These are phyloP conservation scores for Mycena haematopus DNA, from an alignment of 768 basidiomycete genomes.

Conservation along the genomic window DNA sequence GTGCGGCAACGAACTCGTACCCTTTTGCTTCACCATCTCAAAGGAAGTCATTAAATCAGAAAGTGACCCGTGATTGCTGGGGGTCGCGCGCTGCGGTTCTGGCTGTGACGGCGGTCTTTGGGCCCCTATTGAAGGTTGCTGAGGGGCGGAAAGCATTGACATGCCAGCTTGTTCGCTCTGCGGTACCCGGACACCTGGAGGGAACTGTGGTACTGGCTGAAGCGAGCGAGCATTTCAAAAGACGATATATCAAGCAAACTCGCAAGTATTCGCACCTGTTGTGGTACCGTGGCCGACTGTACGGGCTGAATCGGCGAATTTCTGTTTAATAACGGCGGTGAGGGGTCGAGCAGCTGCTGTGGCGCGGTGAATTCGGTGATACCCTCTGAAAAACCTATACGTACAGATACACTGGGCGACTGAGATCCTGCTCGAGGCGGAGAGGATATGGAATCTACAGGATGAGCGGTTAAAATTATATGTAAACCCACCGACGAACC, in stretches of 20 bases:
- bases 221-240: background rate
- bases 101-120: conserved; percentile 60
- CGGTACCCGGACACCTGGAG: conserved; percentile 70
- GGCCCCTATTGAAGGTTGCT: conserved; percentile 46
- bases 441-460: conserved; percentile 51
- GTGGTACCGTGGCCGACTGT: conserved; percentile 47
- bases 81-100: conserved; percentile 46
- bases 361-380: conserved; percentile 25
- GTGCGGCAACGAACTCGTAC: conserved; percentile 47
- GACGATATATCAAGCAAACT: conserved; percentile 38
- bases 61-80: conserved; percentile 77
- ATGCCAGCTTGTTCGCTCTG: conserved; percentile 49
- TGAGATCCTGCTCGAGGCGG: conserved; percentile 50
- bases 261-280: conserved; percentile 43
- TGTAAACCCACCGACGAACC: conserved; percentile 28
- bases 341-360: conserved; percentile 44
- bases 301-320: conserved; percentile 40
- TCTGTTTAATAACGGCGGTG: conserved; percentile 39
- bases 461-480: conserved; percentile 33
- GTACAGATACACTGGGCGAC: conserved; percentile 51
- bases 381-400: conserved; percentile 30
- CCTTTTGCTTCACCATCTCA: conserved; percentile 96
- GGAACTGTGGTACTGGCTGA: conserved; percentile 54
- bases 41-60: conserved; percentile 94
- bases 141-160: conserved; percentile 32